Evolutionary conservation across 2,329 filamentous ascomycete species (phyloP).

Genomic region (Aureobasidium melanogenum): DNA sequence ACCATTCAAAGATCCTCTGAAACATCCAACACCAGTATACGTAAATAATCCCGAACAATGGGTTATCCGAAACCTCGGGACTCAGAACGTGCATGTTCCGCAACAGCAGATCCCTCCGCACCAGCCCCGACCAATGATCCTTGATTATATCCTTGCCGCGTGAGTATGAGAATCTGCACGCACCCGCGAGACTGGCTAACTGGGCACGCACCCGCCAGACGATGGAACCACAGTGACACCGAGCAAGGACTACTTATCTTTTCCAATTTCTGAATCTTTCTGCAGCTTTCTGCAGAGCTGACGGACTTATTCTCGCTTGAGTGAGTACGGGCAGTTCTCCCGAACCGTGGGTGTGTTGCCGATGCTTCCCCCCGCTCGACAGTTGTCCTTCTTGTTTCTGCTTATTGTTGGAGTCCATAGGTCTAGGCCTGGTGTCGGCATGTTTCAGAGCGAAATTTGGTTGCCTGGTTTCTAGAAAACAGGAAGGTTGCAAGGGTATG

Average conservation of each 20-base stretch:
- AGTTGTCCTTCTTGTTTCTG: neutral
- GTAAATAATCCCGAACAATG: neutral
- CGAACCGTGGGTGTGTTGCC: neutral
- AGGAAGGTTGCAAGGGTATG: too few species aligned
- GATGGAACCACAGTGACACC: neutral
- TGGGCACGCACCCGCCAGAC: neutral
- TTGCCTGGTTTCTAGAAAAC: neutral
- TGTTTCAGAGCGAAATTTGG: neutral
- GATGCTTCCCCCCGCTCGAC: conserved; percentile 1
- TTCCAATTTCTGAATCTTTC: neutral
- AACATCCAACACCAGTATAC: neutral
- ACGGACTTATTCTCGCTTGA: neutral
- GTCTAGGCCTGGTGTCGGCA: neutral
- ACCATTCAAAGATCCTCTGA: neutral
- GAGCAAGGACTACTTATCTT: neutral
- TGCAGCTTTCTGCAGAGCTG: neutral
- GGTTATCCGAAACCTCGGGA: neutral
- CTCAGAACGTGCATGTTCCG: neutral
- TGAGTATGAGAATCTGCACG: neutral
- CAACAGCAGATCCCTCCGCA: neutral
- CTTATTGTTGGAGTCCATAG: neutral
- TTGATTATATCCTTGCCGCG: neutral
- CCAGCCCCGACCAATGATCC: neutral
- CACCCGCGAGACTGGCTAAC: neutral
- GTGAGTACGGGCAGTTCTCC: neutral